Evolutionary conservation across 192 early-diverging fungal genomes (phyloP).

Genomic region (Oehlia diaphana): DNA sequence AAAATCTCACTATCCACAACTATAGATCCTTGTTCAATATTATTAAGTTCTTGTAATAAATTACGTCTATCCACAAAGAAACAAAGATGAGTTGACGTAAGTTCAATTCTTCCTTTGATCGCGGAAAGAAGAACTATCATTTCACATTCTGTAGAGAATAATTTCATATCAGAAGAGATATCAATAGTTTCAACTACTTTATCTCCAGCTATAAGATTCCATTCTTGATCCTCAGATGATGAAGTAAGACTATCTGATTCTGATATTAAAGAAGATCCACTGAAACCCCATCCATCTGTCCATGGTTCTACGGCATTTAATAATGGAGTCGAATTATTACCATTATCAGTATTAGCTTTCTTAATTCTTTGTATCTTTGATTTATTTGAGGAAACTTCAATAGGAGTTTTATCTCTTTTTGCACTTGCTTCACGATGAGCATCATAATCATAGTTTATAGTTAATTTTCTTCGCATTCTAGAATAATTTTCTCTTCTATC

Average conservation of each 20-base stretch:
- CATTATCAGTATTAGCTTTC: neutral
- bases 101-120: slow-evolving; percentile 26
- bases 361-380: slow-evolving; percentile 14
- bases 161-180: slow-evolving; percentile 5
- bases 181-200: slow-evolving; percentile 24
- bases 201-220: slow-evolving; percentile 25
- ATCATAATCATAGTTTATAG: slow-evolving; percentile 32
- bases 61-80: slow-evolving; percentile 24
- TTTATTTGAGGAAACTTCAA: neutral
- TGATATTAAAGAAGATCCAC: neutral
- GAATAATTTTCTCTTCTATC: slow-evolving; percentile 30
- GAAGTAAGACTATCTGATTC: slow-evolving; percentile 14
- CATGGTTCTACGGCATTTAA: slow-evolving; percentile 26
- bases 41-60: slow-evolving; percentile 26
- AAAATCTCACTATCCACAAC: slow-evolving; percentile 27
- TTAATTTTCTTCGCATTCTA: slow-evolving; percentile 26
- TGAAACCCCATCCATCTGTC: slow-evolving; percentile 19
- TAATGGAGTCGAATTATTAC: neutral
- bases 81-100: slow-evolving; percentile 17
- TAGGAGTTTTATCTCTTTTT: slow-evolving; percentile 28
- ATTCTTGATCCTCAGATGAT: slow-evolving; percentile 27
- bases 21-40: slow-evolving; percentile 29
- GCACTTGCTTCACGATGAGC: slow-evolving; percentile 28
- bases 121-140: slow-evolving; percentile 20
- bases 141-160: slow-evolving; percentile 27